Base-by-base conservation (phyloP, 2,329 filamentous ascomycete species). In the Cordyceps farinosa region DNA sequence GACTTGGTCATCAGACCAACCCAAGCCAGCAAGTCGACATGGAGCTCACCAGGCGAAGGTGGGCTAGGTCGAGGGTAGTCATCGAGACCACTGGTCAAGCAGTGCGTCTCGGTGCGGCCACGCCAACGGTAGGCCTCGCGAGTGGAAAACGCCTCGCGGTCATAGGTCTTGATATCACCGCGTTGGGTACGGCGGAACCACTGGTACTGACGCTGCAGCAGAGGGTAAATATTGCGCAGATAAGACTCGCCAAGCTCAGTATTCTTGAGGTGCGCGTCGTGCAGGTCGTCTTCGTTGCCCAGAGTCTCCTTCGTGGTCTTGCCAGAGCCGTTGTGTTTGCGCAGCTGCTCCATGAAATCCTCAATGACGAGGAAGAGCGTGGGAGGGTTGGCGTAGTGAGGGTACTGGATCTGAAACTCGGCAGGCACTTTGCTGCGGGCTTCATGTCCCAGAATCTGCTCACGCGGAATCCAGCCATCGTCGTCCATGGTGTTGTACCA, bases 401-500 rank as follows among this genome's bases (percentile, higher is more conserved):
- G 94, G 73, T 98, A 98, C 73, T 98, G 95, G 15, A 92, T 85
- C 70, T 96, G 93, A 74, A 99, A 99, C 76, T 98, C 93, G 5
- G 82, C 76, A 0, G 95, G 95, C 2, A 99, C 95, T 77, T 97
- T 98, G 82, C 90, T 97, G 66, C 94, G 88, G 53, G 95, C 95
- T 78, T 99, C 95, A 2, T 84, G 77, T 1, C 95, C 95, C 2
- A 99, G 84, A 65, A 99, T 98, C 77, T 97, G 93, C 79, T 99
- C 95, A 58, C 95, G 89, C 3, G 89, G 91, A 72, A 99, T 98
- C 95, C 95, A 99, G 61, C 95, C 95, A 74, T 98, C 92, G 17
- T 95, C 90, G 68, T 99, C 95, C 85, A 98, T 97, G 22, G 96
- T 85, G 67, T 89, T 92, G 79, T 96, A 96, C 95, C 95, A 99